Conservation (phyloP, 495 filamentous ascomycete species). For the Apodospora peruviana region DNA sequence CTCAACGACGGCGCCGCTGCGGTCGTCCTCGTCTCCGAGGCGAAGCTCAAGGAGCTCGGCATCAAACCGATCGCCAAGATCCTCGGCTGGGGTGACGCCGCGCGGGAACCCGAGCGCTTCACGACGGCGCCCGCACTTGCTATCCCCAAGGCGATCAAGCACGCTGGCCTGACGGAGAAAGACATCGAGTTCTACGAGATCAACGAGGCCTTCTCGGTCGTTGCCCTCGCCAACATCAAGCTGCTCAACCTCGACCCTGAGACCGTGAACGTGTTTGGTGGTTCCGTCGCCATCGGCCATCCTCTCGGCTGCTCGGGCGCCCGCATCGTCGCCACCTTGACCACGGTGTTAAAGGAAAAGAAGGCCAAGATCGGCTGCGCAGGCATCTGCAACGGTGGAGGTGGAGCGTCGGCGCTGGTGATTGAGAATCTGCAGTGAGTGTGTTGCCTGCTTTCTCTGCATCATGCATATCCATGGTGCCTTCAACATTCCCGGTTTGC, state of each 20-base stretch:
- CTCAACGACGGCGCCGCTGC: slow-evolving; percentile 92
- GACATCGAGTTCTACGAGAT: slow-evolving; percentile 93
- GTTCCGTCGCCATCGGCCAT: slow-evolving; percentile 92
- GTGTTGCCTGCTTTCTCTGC: slow-evolving; percentile 1
- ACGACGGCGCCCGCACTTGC: slow-evolving; percentile 92
- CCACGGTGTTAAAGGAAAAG: slow-evolving; percentile 83
- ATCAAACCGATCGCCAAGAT: slow-evolving; percentile 93
- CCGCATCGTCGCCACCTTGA: slow-evolving; percentile 84
- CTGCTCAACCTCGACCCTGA: slow-evolving; percentile 69
- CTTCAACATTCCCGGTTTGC: no score
- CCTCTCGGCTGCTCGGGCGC: slow-evolving; percentile 91
- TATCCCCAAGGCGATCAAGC: slow-evolving; percentile 92
- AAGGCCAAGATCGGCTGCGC: slow-evolving; percentile 88
- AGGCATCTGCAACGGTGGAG: slow-evolving; percentile 97
- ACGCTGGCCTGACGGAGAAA: slow-evolving; percentile 70
- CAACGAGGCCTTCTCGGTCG: slow-evolving; percentile 97
- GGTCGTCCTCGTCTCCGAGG: slow-evolving; percentile 84
- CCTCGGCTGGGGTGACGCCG: slow-evolving; percentile 93
- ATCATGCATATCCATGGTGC: no score
- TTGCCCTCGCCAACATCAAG: slow-evolving; percentile 93
- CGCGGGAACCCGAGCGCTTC: slow-evolving; percentile 84
- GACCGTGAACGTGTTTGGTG: slow-evolving; percentile 93
- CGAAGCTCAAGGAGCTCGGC: slow-evolving; percentile 78
- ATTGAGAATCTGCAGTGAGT: slow-evolving; percentile 63
- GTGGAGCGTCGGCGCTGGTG: slow-evolving; percentile 86